phyloP scores from a whole-genome alignment of 257 asterid species.

The Solanum corneliomulleri region DNA sequence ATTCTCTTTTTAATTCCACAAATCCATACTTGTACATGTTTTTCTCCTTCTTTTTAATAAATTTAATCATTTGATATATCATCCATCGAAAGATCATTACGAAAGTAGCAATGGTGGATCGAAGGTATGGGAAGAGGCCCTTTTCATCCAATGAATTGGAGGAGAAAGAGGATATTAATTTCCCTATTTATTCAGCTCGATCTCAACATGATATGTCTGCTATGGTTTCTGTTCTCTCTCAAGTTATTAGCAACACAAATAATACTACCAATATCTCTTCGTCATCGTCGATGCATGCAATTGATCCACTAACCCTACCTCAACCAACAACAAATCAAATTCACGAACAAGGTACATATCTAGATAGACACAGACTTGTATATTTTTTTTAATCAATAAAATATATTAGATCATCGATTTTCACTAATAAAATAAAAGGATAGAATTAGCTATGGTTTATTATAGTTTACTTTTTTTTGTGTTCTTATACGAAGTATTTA shows the following conservation, averaged over 20 bases:
- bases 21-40: not conserved
- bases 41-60: not conserved
- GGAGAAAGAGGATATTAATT: not conserved
- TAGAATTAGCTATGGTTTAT: not conserved
- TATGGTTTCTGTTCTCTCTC: conserved; percentile 4
- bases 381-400: too few relatives aligned
- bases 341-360: not conserved
- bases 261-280: not conserved
- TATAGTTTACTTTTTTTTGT: not conserved
- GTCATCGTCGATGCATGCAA: not conserved
- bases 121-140: conserved; percentile 21
- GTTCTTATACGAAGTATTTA: not conserved
- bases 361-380: not conserved
- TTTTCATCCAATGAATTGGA: conserved; percentile 19
- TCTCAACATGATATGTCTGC: conserved; percentile 1
- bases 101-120: not conserved
- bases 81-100: not conserved
- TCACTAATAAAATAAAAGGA: not conserved
- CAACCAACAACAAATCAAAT: not conserved
- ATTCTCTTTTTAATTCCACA: not conserved
- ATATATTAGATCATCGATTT: not conserved
- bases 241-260: not conserved
- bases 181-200: not conserved
- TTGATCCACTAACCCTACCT: not conserved
- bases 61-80: not conserved